These are phyloP conservation scores for Talaromyces adpressus DNA, from an alignment of 495 filamentous ascomycete species.

Conservation along the genomic window DNA sequence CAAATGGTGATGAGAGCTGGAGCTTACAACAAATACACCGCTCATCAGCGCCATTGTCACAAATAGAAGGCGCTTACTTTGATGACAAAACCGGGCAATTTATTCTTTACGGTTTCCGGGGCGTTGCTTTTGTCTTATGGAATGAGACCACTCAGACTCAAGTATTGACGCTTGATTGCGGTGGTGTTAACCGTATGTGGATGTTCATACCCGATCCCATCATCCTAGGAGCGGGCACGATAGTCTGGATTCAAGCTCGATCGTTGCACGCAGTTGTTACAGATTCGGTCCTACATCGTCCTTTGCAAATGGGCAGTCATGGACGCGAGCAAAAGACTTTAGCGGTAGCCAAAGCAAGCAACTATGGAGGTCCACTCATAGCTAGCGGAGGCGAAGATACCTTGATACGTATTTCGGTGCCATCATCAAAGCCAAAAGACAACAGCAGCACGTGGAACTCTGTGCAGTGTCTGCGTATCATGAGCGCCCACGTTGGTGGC, in stretches of 20 bases:
- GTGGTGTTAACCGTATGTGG: slow-evolving; percentile 74
- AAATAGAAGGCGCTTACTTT: slow-evolving; percentile 63
- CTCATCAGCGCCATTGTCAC: slow-evolving; percentile 53
- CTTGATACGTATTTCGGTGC: slow-evolving; percentile 53
- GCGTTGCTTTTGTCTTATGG: slow-evolving; percentile 71
- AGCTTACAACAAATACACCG: slow-evolving; percentile 41
- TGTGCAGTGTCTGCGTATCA: slow-evolving; percentile 46
- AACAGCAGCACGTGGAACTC: slow-evolving; percentile 11
- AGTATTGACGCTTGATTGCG: slow-evolving; percentile 65
- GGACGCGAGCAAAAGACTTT: slow-evolving; percentile 82
- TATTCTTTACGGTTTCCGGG: slow-evolving; percentile 72
- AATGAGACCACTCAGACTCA: slow-evolving; percentile 62
- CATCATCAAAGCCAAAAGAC: neutral
- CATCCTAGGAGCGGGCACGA: slow-evolving; percentile 20
- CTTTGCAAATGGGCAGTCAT: slow-evolving; percentile 65
- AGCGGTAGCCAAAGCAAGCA: slow-evolving; percentile 36
- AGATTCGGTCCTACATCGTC: slow-evolving; percentile 32
- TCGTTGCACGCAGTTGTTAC: slow-evolving; percentile 43
- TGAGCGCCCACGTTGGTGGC: slow-evolving; percentile 72
- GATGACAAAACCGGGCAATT: slow-evolving; percentile 40
- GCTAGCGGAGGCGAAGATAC: slow-evolving; percentile 93
- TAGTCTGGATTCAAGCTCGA: slow-evolving; percentile 48
- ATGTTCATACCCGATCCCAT: slow-evolving; percentile 34
- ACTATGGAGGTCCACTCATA: slow-evolving; percentile 26
- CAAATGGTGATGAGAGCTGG: slow-evolving; percentile 8